Conservation (phyloP, 305 asterid species). For the Fraxinus dipetala region DNA sequence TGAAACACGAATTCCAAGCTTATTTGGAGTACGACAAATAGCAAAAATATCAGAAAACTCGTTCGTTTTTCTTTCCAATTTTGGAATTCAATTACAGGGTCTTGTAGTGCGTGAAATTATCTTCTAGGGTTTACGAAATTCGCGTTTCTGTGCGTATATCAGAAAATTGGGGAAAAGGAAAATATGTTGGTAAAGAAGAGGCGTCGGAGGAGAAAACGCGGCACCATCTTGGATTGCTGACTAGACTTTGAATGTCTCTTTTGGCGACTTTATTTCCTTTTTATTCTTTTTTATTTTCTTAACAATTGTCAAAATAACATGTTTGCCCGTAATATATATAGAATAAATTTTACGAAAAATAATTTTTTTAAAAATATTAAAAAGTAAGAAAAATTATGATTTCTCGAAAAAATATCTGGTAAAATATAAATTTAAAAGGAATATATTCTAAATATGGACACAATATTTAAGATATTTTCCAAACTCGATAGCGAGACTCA, state of each 20-base stretch:
- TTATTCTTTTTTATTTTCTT: not conserved
- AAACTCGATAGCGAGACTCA: not conserved
- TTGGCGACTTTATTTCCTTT: not conserved
- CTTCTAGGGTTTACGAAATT: not conserved
- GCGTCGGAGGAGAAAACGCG: slow-evolving; percentile 2
- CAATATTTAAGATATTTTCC: not conserved
- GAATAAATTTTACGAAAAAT: not conserved
- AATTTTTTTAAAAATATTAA: not conserved
- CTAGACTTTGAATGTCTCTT: not conserved
- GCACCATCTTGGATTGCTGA: not conserved
- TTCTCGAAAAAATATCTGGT: not conserved
- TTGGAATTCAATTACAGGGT: not conserved
- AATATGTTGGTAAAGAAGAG: not conserved
- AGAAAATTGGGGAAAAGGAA: not conserved
- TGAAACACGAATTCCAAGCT: slow-evolving; percentile 1
- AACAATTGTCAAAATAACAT: not conserved
- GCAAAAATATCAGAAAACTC: not conserved
- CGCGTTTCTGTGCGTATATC: not conserved
- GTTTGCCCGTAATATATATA: not conserved
- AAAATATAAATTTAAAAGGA: not conserved
- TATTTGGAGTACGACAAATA: not conserved
- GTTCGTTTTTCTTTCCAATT: not conserved
- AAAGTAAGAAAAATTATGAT: not conserved
- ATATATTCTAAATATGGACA: not conserved
- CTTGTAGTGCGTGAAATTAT: not conserved